These are phyloP conservation scores for Chlorencoelia australis DNA, from an alignment of 2,329 filamentous ascomycete species.

Conservation along the genomic window DNA sequence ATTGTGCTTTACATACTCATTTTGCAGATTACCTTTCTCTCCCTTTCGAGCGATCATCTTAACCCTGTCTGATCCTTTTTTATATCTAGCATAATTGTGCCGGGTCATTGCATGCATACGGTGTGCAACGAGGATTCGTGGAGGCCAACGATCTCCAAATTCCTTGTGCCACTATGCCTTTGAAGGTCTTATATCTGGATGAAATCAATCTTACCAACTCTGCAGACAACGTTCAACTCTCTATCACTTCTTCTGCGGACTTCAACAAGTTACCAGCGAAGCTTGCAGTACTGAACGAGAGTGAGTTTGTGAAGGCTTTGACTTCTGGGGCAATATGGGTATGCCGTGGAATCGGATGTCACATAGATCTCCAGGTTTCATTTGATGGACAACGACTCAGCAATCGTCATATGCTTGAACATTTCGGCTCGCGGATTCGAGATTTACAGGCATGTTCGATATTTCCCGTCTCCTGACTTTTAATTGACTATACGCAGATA, in stretches of 20 bases:
- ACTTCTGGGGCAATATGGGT: slow-evolving; percentile 19
- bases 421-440: slow-evolving; percentile 12
- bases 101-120: no score
- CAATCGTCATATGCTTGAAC: slow-evolving; percentile 7
- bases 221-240: slow-evolving; percentile 11
- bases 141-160: no score
- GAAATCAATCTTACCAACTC: slow-evolving; percentile 8
- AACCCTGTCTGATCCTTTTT: no score
- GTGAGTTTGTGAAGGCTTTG: slow-evolving; percentile 10
- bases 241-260: slow-evolving; percentile 5
- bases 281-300: neutral
- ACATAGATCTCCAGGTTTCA: slow-evolving; percentile 14
- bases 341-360: slow-evolving; percentile 13
- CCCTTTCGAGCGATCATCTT: no score
- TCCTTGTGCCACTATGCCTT: slow-evolving; percentile 15
- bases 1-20: no score
- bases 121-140: no score
- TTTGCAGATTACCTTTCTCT: no score
- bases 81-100: no score
- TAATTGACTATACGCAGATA: slow-evolving; percentile 14
- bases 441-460: slow-evolving; percentile 15
- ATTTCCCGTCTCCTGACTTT: neutral
- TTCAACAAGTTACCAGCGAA: slow-evolving; percentile 5
- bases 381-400: slow-evolving; percentile 10
- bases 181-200: slow-evolving; percentile 11